These are phyloP conservation scores for Claviceps monticola DNA, from an alignment of 2,329 filamentous ascomycete genomes.

Conservation along the genomic window DNA sequence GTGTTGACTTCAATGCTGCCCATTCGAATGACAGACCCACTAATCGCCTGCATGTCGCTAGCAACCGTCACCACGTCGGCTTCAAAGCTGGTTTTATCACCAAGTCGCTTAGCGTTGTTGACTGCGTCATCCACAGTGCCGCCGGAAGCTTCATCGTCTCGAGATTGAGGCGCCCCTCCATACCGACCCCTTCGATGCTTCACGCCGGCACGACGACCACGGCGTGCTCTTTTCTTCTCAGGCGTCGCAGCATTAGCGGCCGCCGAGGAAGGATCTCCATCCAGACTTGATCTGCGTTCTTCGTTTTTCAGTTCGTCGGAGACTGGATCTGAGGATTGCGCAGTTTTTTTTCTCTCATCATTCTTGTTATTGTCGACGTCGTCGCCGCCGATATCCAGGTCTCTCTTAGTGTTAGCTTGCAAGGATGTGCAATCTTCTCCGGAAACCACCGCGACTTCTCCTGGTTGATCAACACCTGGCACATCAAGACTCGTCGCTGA, in stretches of 20 bases:
- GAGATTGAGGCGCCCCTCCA: constrained; percentile 36
- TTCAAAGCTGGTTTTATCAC: constrained; percentile 38
- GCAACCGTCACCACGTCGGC: constrained; percentile 46
- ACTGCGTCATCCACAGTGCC: constrained; percentile 48
- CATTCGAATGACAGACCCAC: constrained; percentile 45
- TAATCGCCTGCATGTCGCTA: constrained; percentile 45
- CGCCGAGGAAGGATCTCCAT: neutral
- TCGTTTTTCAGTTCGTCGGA: neutral
- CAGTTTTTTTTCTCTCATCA: neutral
- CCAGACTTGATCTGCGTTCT: neutral
- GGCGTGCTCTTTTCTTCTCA: constrained; percentile 53
- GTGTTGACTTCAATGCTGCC: constrained; percentile 51
- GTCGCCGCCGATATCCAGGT: neutral
- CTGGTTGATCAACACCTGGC: neutral
- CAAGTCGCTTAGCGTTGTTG: constrained; percentile 44
- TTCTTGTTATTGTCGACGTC: neutral
- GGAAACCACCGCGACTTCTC: neutral
- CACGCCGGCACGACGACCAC: constrained; percentile 57
- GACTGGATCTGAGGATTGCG: neutral
- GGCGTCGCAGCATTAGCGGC: neutral
- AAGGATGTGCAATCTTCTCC: neutral
- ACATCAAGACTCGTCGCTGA: neutral
- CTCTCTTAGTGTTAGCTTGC: neutral
- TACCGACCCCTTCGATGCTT: constrained; percentile 48
- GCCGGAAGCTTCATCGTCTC: constrained; percentile 29